These are phyloP conservation scores for Colletotrichum theobromicola DNA, from an alignment of 2,329 filamentous ascomycete species.

Conservation along the genomic window DNA sequence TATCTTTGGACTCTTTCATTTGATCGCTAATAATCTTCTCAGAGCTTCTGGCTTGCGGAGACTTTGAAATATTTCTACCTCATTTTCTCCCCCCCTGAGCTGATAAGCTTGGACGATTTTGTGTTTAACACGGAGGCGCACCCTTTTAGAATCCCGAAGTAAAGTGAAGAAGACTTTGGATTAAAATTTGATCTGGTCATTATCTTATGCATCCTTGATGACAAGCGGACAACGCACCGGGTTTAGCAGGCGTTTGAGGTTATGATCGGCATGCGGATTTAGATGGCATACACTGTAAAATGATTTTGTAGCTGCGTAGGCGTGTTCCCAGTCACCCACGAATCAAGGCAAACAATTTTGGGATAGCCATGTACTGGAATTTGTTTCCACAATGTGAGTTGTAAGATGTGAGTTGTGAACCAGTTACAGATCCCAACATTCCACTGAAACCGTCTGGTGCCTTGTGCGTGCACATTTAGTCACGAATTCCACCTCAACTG, in stretches of 20 bases:
- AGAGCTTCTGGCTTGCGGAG: conserved; percentile 77
- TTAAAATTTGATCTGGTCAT: background rate
- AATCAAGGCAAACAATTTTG: background rate
- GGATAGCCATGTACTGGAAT: background rate
- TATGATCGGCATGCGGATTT: background rate
- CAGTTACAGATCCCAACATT: background rate
- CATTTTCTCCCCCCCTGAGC: conserved; percentile 69
- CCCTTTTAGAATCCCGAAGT: conserved; percentile 35
- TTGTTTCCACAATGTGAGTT: background rate
- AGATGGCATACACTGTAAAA: background rate
- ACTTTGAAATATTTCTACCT: conserved; percentile 80
- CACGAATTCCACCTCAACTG: background rate
- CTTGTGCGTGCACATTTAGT: background rate
- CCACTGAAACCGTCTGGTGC: background rate
- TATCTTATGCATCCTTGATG: background rate
- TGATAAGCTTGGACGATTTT: conserved; percentile 71
- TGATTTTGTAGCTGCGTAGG: background rate
- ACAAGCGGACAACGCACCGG: background rate
- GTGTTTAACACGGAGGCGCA: conserved; percentile 64
- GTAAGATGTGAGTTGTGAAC: background rate
- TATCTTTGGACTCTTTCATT: background rate
- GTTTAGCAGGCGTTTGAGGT: background rate
- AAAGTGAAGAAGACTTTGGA: background rate
- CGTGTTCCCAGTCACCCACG: background rate
- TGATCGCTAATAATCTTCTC: conserved; percentile 20